phyloP scores from a whole-genome alignment of 768 basidiomycete genomes.

The Fibroporia radiculosa region DNA sequence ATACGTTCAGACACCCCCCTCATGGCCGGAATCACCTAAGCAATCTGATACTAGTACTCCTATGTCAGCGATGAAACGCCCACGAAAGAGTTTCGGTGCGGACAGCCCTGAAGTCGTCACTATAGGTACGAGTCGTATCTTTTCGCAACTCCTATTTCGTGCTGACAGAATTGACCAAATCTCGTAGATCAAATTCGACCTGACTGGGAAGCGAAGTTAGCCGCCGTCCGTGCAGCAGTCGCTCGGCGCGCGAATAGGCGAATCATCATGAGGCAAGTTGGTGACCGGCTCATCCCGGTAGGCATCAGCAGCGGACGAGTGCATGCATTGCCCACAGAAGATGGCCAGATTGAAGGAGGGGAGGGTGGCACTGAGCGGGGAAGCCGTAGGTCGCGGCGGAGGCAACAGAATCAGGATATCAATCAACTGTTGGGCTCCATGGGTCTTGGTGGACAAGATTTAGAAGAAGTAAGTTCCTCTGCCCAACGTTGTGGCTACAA shows the following conservation, averaged over 20 bases:
- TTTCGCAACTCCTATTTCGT: not conserved
- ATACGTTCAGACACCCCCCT: constrained; percentile 28
- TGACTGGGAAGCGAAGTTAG: constrained; percentile 96
- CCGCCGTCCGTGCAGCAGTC: constrained; percentile 90
- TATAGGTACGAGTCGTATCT: constrained; percentile 52
- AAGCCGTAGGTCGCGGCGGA: constrained; percentile 51
- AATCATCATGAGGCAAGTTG: constrained; percentile 98
- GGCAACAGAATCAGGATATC: constrained; percentile 51
- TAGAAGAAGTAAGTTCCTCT: constrained; percentile 81
- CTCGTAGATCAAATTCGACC: constrained; percentile 87
- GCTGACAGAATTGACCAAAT: not conserved
- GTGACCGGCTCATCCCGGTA: constrained; percentile 93
- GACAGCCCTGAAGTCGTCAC: constrained; percentile 89
- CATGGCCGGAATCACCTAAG: constrained; percentile 50
- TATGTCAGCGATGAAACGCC: constrained; percentile 39
- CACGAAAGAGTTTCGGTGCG: constrained; percentile 83
- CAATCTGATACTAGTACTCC: constrained; percentile 17
- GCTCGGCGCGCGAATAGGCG: constrained; percentile 92
- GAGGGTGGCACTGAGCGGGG: constrained; percentile 25
- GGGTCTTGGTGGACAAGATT: constrained; percentile 76
- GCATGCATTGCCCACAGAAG: constrained; percentile 56
- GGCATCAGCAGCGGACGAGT: constrained; percentile 89
- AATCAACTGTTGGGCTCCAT: constrained; percentile 54
- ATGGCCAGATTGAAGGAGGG: constrained; percentile 39
- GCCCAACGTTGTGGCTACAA: too few species aligned